Percentiles rank a stretch among this genome's conserved stretches.
These are phyloP conservation scores for Wickerhamiella spandovensis DNA, from an alignment of 805 yeast species.

Conservation along the genomic window DNA sequence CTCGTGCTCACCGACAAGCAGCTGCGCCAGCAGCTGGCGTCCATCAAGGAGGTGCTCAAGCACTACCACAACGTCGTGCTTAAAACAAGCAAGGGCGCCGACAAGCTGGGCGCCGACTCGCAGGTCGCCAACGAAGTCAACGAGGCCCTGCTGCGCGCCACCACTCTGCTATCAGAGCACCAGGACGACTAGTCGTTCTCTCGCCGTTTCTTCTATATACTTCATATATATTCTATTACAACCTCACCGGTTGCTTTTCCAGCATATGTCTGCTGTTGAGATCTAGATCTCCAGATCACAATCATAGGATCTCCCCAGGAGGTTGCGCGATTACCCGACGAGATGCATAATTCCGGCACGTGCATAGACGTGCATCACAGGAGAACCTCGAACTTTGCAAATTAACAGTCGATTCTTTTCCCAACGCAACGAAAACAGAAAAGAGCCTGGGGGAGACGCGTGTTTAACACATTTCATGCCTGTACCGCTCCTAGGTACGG, in stretches of 20 bases:
- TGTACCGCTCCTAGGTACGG: too few species aligned
- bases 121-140: background rate
- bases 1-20: constrained; percentile 1
- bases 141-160: background rate
- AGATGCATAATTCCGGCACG: too few species aligned
- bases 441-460: too few species aligned
- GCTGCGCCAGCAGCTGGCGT: background rate
- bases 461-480: background rate
- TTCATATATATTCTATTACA: background rate
- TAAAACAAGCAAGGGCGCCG: background rate
- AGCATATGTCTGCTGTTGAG: too few species aligned
- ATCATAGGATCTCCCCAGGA: too few species aligned
- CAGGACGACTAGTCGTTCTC: background rate
- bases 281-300: too few species aligned
- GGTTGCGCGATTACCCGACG: too few species aligned
- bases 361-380: too few species aligned
- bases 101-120: background rate
- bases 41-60: background rate
- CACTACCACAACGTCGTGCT: background rate
- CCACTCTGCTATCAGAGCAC: background rate
- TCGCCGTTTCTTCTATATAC: too few species aligned
- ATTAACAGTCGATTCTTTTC: too few species aligned
- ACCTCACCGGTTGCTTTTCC: background rate
- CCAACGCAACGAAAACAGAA: too few species aligned
- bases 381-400: too few species aligned